phyloP scores from a whole-genome alignment of 192 early-diverging fungal genomes.

The Borealophlyctis nickersoniae region DNA sequence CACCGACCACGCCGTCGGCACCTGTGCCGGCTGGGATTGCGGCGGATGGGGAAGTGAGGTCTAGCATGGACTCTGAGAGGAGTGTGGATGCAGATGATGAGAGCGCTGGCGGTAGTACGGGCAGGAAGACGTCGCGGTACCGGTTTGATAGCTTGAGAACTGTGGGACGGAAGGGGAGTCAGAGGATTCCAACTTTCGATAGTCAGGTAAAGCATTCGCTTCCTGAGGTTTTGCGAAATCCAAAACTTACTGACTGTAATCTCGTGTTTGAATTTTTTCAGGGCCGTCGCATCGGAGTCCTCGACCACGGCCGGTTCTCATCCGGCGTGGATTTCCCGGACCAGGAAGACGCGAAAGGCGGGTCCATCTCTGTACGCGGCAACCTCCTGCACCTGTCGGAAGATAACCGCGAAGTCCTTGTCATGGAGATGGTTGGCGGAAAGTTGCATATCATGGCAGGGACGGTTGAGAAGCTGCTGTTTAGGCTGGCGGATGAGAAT shows the following conservation, averaged over 20 bases:
- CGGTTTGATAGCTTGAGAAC: conserved; percentile 2
- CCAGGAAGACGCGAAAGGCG: not conserved
- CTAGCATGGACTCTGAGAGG: too few relatives aligned
- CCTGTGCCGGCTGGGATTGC: too few relatives aligned
- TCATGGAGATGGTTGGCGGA: conserved; percentile 53
- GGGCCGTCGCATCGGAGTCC: conserved; percentile 30
- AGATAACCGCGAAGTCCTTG: conserved; percentile 53
- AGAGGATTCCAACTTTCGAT: conserved; percentile 35
- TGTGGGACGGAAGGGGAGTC: conserved; percentile 1
- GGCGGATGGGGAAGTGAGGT: too few relatives aligned
- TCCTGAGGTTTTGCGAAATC: too few relatives aligned
- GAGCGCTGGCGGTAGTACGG: too few relatives aligned
- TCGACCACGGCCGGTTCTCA: conserved; percentile 28
- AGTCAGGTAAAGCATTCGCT: too few relatives aligned
- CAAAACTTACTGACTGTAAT: too few relatives aligned
- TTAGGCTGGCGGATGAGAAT: conserved; percentile 60
- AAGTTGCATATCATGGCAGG: conserved; percentile 59
- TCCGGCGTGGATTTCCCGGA: conserved; percentile 4
- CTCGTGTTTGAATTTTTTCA: too few relatives aligned
- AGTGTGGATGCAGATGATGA: too few relatives aligned
- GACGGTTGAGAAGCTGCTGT: conserved; percentile 61
- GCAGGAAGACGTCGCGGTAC: too few relatives aligned
- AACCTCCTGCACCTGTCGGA: conserved; percentile 49
- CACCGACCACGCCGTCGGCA: too few relatives aligned
- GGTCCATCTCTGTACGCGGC: conserved; percentile 23